These are phyloP conservation scores for Dothideomycetes sp. DNA, from an alignment of 2,329 filamentous ascomycete genomes.

Conservation along the genomic window DNA sequence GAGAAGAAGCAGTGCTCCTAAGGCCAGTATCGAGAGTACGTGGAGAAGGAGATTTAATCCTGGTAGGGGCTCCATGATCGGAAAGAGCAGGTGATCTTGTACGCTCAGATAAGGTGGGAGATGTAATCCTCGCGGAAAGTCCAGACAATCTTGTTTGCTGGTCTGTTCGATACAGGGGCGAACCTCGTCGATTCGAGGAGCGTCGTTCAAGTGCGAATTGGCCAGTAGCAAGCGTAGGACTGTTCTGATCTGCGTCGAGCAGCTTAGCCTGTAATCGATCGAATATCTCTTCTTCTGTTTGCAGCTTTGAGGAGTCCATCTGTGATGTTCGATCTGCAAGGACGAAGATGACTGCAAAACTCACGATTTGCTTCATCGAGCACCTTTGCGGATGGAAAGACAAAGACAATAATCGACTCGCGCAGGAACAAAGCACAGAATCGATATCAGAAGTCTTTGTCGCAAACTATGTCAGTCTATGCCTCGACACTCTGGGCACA, in stretches of 20 bases:
- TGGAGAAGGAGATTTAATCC: constrained; percentile 1
- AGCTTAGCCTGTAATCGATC: not conserved
- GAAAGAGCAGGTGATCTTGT: not conserved
- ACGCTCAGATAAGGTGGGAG: too few relatives aligned
- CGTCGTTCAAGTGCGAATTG: constrained; percentile 4
- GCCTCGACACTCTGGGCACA: too few relatives aligned
- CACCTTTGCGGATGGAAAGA: too few relatives aligned
- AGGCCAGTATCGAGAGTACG: not conserved
- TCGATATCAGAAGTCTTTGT: too few relatives aligned
- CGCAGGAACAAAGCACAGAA: too few relatives aligned
- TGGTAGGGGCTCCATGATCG: constrained; percentile 2
- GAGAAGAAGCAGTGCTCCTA: constrained; percentile 3
- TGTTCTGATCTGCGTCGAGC: not conserved
- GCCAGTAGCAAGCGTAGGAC: not conserved
- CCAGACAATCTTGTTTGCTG: too few relatives aligned
- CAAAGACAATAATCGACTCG: too few relatives aligned
- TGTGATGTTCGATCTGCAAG: too few relatives aligned
- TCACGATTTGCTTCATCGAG: too few relatives aligned
- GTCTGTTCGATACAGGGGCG: not conserved
- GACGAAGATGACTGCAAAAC: too few relatives aligned
- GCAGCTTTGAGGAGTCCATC: not conserved
- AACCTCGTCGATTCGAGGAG: not conserved
- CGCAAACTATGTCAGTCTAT: too few relatives aligned
- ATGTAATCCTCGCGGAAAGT: too few relatives aligned
- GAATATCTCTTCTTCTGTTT: not conserved